phyloP scores from a whole-genome alignment of 2,329 filamentous ascomycete species.

The Emergomyces africanus region DNA sequence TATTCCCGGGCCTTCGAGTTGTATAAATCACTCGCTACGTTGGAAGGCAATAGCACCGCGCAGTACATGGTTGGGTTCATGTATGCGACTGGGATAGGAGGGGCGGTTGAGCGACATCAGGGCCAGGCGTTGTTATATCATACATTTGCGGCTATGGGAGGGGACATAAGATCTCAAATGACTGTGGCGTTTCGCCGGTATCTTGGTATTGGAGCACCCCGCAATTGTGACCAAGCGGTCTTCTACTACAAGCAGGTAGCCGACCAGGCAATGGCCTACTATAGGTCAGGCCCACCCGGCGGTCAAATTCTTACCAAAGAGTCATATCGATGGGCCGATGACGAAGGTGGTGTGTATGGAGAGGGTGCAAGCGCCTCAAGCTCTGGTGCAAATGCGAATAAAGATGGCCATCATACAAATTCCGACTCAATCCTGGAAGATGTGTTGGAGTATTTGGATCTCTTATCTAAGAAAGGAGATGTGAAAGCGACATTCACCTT shows the following conservation, averaged over 20 bases:
- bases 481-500: conserved; percentile 76
- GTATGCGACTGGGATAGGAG: conserved; percentile 84
- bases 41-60: conserved; percentile 78
- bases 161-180: conserved; percentile 82
- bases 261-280: conserved; percentile 81
- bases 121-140: conserved; percentile 88
- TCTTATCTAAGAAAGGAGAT: conserved; percentile 83
- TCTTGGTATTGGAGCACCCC: conserved; percentile 69
- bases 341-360: conserved; percentile 83
- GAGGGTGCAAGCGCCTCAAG: conserved; percentile 87
- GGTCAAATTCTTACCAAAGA: conserved; percentile 67
- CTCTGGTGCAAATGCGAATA: conserved; percentile 68
- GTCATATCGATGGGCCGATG: conserved; percentile 76
- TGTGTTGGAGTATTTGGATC: conserved; percentile 83
- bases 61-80: conserved; percentile 94
- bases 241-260: conserved; percentile 88
- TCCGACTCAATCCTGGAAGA: conserved; percentile 82
- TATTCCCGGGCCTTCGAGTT: conserved; percentile 66
- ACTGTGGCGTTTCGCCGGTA: conserved; percentile 79
- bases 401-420: conserved; percentile 60
- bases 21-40: conserved; percentile 63
- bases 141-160: conserved; percentile 77
- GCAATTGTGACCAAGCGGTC: conserved; percentile 72
- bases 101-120: conserved; percentile 70
- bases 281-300: conserved; percentile 79